Evolutionary conservation across 495 filamentous ascomycete genomes (phyloP), one percentile per base, ranked within the genome.

Genomic region (Podospora appendiculata): DNA sequence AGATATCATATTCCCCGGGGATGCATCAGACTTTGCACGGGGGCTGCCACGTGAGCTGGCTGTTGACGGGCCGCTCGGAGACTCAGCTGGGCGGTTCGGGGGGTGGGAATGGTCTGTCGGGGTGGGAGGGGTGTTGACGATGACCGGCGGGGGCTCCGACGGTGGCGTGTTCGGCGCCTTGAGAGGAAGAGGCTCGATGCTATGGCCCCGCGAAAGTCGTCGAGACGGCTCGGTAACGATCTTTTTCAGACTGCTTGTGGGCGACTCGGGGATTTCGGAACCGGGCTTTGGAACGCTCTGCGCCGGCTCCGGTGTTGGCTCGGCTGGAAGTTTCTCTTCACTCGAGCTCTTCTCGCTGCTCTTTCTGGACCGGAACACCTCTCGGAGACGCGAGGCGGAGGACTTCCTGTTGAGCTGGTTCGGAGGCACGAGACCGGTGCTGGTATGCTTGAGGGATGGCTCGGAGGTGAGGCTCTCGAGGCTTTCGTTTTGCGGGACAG

Each of bases 1-100:
- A 34, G 87, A 82, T 68, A 88, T 90, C 85, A 87, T 89, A 62
- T 83, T 88, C 52, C 85, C 84, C 32, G 69, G 60, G 33, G 68
- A 71, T 39, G 66, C 64, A 59, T 72, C 56, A 41, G 64, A 47
- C 8, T 58, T 51, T 61, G 69, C 52, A 47, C 70, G 45, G 51
- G 74, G 57, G 53, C 66, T 54, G 50, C 58, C 41, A 58, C 62
- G 19, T 48, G 57, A 38, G 53, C 62, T 32, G 33, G 46, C 49
- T 5, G 25, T 25, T 25, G 25, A 25, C 12, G 61, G 58, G 11
- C 46, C 18, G 12, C 32, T 32, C 25, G 25, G 25, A 25, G 25
- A 25, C 25, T 25, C 25, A 2, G 25, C 5, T 25, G 25, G 25
- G 25, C 25, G 25, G 38, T 50, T 54, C 6, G 52, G 53, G 10